phyloP scores from a whole-genome alignment of 495 filamentous ascomycete genomes.

The Xylaria intraflava region DNA sequence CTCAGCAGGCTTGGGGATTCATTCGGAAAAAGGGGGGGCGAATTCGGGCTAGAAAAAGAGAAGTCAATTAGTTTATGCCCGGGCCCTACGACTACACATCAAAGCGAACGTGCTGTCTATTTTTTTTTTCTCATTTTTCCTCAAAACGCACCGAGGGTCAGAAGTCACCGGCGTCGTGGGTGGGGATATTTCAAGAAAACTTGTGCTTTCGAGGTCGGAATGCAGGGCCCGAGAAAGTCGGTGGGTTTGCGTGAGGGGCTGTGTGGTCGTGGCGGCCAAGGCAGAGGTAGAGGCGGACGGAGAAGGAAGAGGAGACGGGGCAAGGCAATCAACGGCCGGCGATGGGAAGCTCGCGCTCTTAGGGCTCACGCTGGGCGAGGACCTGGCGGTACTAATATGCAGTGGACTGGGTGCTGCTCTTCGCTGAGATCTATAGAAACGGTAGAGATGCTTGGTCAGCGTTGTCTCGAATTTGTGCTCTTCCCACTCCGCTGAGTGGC shows the following conservation, averaged over 20 bases:
- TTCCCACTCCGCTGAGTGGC: background rate
- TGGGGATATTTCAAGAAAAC: conserved; percentile 8
- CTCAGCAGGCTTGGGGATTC: conserved; percentile 34
- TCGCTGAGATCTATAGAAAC: conserved; percentile 31
- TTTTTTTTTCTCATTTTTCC: no score
- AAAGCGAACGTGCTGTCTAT: conserved; percentile 6
- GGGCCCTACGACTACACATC: background rate
- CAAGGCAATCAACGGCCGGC: conserved; percentile 17
- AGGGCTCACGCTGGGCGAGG: conserved; percentile 38
- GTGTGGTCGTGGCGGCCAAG: background rate
- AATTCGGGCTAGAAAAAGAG: conserved; percentile 24
- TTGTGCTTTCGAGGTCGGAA: conserved; percentile 4
- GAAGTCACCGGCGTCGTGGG: conserved; percentile 6
- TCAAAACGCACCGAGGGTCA: conserved; percentile 26
- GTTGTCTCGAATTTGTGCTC: conserved; percentile 14
- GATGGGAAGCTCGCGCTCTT: conserved; percentile 30
- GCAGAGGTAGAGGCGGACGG: background rate
- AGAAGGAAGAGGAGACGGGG: conserved; percentile 19
- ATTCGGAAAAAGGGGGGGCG: conserved; percentile 33
- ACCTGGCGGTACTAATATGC: conserved; percentile 32
- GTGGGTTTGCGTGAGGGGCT: background rate
- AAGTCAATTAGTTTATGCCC: conserved; percentile 18
- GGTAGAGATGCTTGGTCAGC: conserved; percentile 34
- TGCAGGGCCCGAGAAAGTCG: background rate
- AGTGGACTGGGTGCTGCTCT: conserved; percentile 38